These are phyloP conservation scores for Extremus antarcticus DNA, from an alignment of 495 filamentous ascomycete genomes.

Conservation along the genomic window DNA sequence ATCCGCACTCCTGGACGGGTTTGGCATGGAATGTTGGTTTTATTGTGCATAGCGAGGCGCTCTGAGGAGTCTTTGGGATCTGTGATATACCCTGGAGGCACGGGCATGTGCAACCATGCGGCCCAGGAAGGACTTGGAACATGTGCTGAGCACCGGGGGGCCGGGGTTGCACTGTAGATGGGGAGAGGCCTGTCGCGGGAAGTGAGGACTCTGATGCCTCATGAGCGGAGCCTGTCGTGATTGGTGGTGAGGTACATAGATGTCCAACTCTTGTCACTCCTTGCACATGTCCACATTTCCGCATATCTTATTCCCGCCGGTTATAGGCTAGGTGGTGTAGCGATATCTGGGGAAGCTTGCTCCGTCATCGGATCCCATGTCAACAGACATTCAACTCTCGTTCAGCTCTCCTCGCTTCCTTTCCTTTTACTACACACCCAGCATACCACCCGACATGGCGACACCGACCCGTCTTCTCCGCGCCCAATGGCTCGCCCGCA, in stretches of 20 bases:
- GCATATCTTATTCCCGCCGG: too few relatives aligned
- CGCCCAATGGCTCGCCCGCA: not conserved
- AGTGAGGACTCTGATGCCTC: not conserved
- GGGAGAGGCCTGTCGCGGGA: too few relatives aligned
- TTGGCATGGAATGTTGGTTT: not conserved
- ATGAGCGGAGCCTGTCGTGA: not conserved
- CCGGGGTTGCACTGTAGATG: too few relatives aligned
- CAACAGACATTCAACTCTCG: not conserved
- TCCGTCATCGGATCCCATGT: not conserved
- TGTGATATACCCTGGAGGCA: too few relatives aligned
- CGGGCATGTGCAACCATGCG: too few relatives aligned
- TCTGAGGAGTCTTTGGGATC: not conserved
- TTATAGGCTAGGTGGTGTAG: too few relatives aligned
- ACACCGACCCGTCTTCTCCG: not conserved
- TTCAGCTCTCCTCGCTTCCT: not conserved
- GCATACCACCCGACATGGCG: not conserved
- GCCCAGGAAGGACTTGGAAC: too few relatives aligned
- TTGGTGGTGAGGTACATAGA: constrained; percentile 11
- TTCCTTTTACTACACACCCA: not conserved
- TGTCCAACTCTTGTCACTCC: constrained; percentile 17
- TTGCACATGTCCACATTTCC: constrained; percentile 1
- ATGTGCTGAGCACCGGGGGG: too few relatives aligned
- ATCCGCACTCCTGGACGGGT: not conserved
- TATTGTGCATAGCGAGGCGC: not conserved
- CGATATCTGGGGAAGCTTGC: not conserved